Conservation (phyloP, 345 rosid genomes). For the Eucalyptus marginata region DNA sequence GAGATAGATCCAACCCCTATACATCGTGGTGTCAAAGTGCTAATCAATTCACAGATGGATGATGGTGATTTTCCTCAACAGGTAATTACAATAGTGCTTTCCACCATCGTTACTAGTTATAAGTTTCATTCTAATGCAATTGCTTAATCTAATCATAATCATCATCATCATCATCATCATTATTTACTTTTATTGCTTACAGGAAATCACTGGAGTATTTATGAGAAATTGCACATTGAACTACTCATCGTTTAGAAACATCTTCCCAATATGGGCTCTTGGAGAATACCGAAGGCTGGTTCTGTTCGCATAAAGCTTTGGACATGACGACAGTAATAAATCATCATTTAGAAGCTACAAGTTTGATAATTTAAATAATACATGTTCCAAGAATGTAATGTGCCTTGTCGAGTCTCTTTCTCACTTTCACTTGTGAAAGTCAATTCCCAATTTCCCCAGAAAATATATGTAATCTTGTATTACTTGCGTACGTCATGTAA, state of each 20-base stretch:
- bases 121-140: neutral
- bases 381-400: neutral
- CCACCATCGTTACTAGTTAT: neutral
- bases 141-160: neutral
- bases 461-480: too few species aligned
- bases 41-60: conserved; percentile 37
- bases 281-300: conserved; percentile 25
- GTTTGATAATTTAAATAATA: neutral
- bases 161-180: too few species aligned
- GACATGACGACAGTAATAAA: neutral
- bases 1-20: conserved; percentile 21
- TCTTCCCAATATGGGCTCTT: conserved; percentile 46
- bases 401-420: neutral
- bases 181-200: neutral
- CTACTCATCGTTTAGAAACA: conserved; percentile 34
- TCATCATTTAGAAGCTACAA: neutral
- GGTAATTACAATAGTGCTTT: neutral
- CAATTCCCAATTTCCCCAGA: too few species aligned
- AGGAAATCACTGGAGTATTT: conserved; percentile 37
- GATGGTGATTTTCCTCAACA: conserved; percentile 56
- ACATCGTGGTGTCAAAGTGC: conserved; percentile 21
- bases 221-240: conserved; percentile 35
- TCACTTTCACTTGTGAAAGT: too few species aligned
- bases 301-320: neutral
- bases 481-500: neutral